phyloP scores from a whole-genome alignment of 1,139 yeast species.

The Saccharomyces hybrid region DNA sequence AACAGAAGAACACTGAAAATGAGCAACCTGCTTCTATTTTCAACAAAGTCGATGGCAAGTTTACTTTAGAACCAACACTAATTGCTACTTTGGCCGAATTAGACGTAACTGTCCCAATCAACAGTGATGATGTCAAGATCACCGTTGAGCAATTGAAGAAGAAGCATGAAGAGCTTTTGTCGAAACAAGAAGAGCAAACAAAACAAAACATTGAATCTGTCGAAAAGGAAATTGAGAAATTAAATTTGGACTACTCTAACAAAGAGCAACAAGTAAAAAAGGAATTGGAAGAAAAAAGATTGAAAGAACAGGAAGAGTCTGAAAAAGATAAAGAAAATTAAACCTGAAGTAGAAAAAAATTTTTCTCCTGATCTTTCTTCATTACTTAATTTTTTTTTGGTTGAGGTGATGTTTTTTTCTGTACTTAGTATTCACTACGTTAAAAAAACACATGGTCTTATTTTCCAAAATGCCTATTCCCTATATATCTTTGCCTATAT shows the following conservation, averaged over 20 bases:
- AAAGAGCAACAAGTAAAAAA: conserved; percentile 35
- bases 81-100: conserved; percentile 72
- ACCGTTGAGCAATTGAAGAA: conserved; percentile 64
- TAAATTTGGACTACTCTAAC: conserved; percentile 34
- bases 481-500: neutral
- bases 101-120: conserved; percentile 72
- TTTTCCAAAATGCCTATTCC: neutral
- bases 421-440: neutral
- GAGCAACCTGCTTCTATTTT: conserved; percentile 22
- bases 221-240: conserved; percentile 63
- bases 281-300: conserved; percentile 32
- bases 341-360: neutral
- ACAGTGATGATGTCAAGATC: conserved; percentile 61
- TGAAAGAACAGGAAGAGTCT: conserved; percentile 21
- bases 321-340: conserved; percentile 3
- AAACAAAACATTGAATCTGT: conserved; percentile 66
- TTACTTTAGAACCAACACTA: conserved; percentile 73
- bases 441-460: neutral
- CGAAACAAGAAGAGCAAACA: conserved; percentile 77
- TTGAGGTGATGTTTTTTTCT: neutral
- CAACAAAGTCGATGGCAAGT: conserved; percentile 35
- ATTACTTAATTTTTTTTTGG: neutral
- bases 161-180: conserved; percentile 62
- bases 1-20: conserved; percentile 31
- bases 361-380: neutral